Conservation (phyloP, 2,329 filamentous ascomycete genomes). For the Colletotrichum sp. region DNA sequence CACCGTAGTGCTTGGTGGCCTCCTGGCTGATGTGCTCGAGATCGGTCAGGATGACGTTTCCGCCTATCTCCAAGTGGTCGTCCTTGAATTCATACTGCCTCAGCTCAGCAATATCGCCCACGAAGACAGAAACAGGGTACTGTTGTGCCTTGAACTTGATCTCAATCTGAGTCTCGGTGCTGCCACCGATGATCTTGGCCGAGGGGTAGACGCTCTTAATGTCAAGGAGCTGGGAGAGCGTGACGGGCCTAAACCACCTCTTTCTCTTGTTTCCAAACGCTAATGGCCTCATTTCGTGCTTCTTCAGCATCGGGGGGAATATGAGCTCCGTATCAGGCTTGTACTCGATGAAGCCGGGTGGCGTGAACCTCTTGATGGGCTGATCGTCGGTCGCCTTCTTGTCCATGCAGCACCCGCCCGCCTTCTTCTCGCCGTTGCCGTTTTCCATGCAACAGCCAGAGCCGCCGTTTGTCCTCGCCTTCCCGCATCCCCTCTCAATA, state of each 20-base stretch:
- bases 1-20: constrained; percentile 80
- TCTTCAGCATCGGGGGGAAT: constrained; percentile 85
- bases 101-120: constrained; percentile 91
- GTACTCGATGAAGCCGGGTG: constrained; percentile 93
- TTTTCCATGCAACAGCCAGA: constrained; percentile 77
- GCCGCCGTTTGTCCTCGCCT: constrained; percentile 53
- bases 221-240: constrained; percentile 83
- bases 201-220: constrained; percentile 87
- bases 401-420: constrained; percentile 73
- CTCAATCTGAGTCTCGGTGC: constrained; percentile 97
- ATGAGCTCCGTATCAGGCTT: constrained; percentile 94
- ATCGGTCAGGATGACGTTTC: constrained; percentile 91
- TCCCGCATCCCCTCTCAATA: constrained; percentile 53
- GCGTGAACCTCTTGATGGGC: constrained; percentile 73
- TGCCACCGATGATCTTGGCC: constrained; percentile 94
- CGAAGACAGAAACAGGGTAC: constrained; percentile 88
- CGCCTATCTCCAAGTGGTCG: constrained; percentile 87
- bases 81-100: constrained; percentile 81
- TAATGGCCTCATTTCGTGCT: constrained; percentile 80
- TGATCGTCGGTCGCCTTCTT: constrained; percentile 53
- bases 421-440: constrained; percentile 38
- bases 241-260: constrained; percentile 90
- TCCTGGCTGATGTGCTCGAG: constrained; percentile 84
- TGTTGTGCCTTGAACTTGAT: constrained; percentile 96
- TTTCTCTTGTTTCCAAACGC: constrained; percentile 95